These are phyloP conservation scores for Marasmius fiardii DNA, from an alignment of 1,284 basidiomycete species.

Conservation along the genomic window DNA sequence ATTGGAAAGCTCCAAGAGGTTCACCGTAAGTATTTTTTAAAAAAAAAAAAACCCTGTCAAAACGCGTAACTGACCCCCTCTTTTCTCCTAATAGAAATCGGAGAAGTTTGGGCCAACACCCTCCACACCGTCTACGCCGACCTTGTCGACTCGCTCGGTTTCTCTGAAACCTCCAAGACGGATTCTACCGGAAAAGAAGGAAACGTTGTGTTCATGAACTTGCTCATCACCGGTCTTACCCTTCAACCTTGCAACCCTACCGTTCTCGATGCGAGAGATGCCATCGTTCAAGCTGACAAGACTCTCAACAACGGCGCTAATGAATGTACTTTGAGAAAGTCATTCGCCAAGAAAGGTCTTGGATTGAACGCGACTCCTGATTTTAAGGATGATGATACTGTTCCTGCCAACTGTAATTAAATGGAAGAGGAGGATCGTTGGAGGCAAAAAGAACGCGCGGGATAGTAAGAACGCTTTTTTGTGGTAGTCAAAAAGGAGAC, in stretches of 20 bases:
- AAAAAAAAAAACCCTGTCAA: no score
- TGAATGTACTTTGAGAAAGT: slow-evolving; percentile 42
- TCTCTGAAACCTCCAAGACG: slow-evolving; percentile 33
- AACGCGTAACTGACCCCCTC: no score
- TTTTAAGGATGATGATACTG: slow-evolving; percentile 1
- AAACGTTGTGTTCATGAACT: slow-evolving; percentile 44
- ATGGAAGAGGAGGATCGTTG: not conserved
- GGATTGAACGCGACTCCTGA: slow-evolving; percentile 36
- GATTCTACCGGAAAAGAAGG: slow-evolving; percentile 39
- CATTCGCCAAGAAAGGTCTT: slow-evolving; percentile 48
- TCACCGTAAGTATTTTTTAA: slow-evolving; percentile 24
- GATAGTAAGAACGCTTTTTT: no score
- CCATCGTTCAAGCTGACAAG: slow-evolving; percentile 51
- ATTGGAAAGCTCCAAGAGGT: slow-evolving; percentile 34
- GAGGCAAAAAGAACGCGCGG: no score
- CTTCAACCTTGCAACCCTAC: slow-evolving; percentile 53
- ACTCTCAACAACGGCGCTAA: slow-evolving; percentile 46
- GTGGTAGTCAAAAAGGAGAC: no score
- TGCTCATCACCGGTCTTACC: slow-evolving; percentile 46
- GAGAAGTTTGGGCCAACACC: slow-evolving; percentile 42
- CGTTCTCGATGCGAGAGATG: slow-evolving; percentile 36
- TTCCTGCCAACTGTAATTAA: slow-evolving; percentile 1
- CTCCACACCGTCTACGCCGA: slow-evolving; percentile 49
- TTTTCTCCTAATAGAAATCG: slow-evolving; percentile 17
- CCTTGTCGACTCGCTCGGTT: slow-evolving; percentile 40